Evolutionary conservation across 768 basidiomycete species (phyloP), one percentile per base, ranked within the genome.

Genomic region (Phlebiopsis flavidoalba): DNA sequence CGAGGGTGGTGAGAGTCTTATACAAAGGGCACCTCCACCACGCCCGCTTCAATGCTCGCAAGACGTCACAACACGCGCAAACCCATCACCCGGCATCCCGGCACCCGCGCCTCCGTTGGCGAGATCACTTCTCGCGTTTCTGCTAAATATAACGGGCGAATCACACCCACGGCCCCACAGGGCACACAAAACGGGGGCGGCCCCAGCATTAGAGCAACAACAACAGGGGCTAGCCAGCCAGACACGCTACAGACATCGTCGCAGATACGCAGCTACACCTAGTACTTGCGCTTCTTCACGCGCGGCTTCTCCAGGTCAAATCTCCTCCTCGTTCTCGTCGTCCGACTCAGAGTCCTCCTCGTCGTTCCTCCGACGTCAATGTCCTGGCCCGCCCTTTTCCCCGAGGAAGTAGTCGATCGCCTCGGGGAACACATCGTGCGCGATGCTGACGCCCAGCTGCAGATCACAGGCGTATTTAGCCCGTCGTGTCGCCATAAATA

Each of bases 291-390:
- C 75, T 87, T 91, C 76, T 93, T 93, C 57, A 84, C 69, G 63
- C 83, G 80, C 47, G 91, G 92, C 74, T 90, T 88, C 73, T 94
- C 92, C 60, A 94, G 76, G 74, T 94, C 92, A 74, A n/a, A 94
- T 94, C 72, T 93, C 92, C 48, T 87, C 90, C 49, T 83, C 90
- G 22, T 91, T 87, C 24, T 91, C 89, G 35, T 88, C 87, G 3
- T 90, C 88, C 7, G 87, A 86, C 12, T 88, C 86, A 8, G 83
- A 82, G 8, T 83, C 81, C 33, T 82, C 82, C 48, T 86, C 85
- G 14, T 86, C n/a, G n/a, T n/a, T n/a, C 86, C 36, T 88, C 86
- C 45, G 80, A 82, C n/a, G 70, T 89, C 87, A 46, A 80, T 62
- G 21, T 86, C 84, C 19, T 84, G 85, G n/a, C 6, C 78, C 81